Evolutionary conservation across 106 monocot species (phyloP).

Genomic region (Platanthera guangdongensis): DNA sequence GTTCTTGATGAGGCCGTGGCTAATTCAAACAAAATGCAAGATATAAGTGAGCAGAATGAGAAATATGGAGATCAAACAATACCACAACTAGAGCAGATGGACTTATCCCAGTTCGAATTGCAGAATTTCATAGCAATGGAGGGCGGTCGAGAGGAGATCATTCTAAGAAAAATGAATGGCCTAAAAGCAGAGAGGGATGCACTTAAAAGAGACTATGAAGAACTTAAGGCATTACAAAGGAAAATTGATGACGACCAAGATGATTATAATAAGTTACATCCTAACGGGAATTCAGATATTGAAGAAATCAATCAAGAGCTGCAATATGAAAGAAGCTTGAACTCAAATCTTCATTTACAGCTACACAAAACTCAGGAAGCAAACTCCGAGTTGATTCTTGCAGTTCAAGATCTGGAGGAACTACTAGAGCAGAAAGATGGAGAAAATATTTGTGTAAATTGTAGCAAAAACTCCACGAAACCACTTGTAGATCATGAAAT

Average conservation of each 20-base stretch:
- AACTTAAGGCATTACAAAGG: conserved; percentile 40
- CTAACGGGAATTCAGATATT: conserved; percentile 26
- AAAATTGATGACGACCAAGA: conserved; percentile 10
- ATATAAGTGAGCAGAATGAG: conserved; percentile 33
- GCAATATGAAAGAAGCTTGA: conserved; percentile 65
- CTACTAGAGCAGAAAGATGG: conserved; percentile 58
- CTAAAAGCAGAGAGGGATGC: conserved; percentile 69
- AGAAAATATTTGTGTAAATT: conserved; percentile 20
- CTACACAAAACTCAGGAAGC: conserved; percentile 88
- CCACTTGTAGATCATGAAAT: conserved; percentile 11
- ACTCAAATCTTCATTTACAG: conserved; percentile 69
- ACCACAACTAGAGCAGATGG: conserved; percentile 38
- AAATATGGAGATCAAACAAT: conserved; percentile 40
- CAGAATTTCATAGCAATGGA: conserved; percentile 81
- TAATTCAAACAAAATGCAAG: conserved; percentile 42
- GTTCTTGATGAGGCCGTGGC: conserved; percentile 50
- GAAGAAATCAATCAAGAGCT: conserved; percentile 87
- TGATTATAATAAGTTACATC: conserved; percentile 8
- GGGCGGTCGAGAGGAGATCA: conserved; percentile 41
- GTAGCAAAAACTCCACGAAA: conserved; percentile 13
- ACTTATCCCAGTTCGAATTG: conserved; percentile 75
- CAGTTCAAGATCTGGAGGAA: conserved; percentile 78
- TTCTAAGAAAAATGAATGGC: conserved; percentile 48
- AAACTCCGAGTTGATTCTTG: conserved; percentile 79
- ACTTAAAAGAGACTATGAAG: conserved; percentile 62